These are phyloP conservation scores for Coemansia guatemalensis DNA, from an alignment of 192 early-diverging fungal species.

Conservation along the genomic window DNA sequence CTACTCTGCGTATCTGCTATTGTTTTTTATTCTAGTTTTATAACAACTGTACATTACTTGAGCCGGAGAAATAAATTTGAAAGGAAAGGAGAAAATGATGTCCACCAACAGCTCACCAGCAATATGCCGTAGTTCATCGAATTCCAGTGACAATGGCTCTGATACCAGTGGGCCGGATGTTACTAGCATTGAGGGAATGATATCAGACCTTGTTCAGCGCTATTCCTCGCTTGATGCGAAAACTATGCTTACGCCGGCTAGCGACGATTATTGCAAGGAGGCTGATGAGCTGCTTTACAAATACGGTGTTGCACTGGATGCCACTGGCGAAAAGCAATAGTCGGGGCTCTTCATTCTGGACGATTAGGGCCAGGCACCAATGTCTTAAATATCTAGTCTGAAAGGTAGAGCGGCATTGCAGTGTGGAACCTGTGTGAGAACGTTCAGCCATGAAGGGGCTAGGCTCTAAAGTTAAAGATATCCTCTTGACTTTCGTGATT, in stretches of 20 bases:
- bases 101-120: background rate
- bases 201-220: constrained; percentile 7
- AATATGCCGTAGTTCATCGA: background rate
- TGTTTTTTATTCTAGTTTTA: background rate
- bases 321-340: background rate
- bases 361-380: background rate
- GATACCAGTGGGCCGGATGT: background rate
- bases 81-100: background rate
- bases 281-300: constrained; percentile 13
- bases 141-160: background rate
- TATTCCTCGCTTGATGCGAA: constrained; percentile 17
- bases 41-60: background rate
- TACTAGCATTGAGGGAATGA: constrained; percentile 1
- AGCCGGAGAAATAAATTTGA: background rate
- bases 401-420: too few species aligned
- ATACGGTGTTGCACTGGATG: background rate
- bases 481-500: background rate
- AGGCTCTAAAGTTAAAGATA: background rate
- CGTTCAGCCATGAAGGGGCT: background rate
- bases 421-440: too few species aligned
- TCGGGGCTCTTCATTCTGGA: background rate
- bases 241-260: constrained; percentile 3
- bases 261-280: constrained; percentile 6
- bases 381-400: background rate
- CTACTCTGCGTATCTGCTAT: background rate